Base-by-base conservation (phyloP, 306 rosid genomes). In the Inga laurina region DNA sequence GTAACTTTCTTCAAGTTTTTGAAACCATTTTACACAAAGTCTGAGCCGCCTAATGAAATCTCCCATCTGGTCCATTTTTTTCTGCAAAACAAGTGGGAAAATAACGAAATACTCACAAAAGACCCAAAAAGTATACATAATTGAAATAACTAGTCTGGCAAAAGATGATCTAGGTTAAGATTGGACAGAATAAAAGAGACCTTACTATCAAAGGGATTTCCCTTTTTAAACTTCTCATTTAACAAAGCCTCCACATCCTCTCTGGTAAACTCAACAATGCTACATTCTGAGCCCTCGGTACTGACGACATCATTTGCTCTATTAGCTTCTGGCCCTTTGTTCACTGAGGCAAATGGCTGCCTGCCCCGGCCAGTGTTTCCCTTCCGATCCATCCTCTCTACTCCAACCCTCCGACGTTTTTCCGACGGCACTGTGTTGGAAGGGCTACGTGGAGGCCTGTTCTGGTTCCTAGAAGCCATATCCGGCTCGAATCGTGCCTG, bases 11-110 rank as follows among this genome's bases (percentile, higher is more conserved):
- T 90, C 95, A 21, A 79, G 81, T 79, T 87, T 84, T 80, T 80
- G 93, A 37, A 82, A 91, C 97, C 98, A 96, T 32, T 85, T 89
- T 73, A 96, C 78, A 49, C 99, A 96, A 64, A 85, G 88, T 74
- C 88, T 96, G 45, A 92, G 91, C 86, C 93, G 82, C 89, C 90
- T 93, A 15, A 83, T 91, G 37, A 80, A 88, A 46, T 89, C 97
- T 7, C 70, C 77, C 84, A 90, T 80, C 43, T 88, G 96, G 5
- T 93, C 94, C 73, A 85, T 37, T 51, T 86, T 96, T 75, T 88
- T 91, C 98, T 96, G 80, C 83, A 75, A 82, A 85, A 10, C 78
- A 44, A 43, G 75, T 14, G 77, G 41, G 18, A 46, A 41, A 34
- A 84, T 27, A 37, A 64, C 21, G 30, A 69, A 24, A 65, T 61